Evolutionary conservation across 495 filamentous ascomycete species (phyloP).

Genomic region (Talaromyces ruber): DNA sequence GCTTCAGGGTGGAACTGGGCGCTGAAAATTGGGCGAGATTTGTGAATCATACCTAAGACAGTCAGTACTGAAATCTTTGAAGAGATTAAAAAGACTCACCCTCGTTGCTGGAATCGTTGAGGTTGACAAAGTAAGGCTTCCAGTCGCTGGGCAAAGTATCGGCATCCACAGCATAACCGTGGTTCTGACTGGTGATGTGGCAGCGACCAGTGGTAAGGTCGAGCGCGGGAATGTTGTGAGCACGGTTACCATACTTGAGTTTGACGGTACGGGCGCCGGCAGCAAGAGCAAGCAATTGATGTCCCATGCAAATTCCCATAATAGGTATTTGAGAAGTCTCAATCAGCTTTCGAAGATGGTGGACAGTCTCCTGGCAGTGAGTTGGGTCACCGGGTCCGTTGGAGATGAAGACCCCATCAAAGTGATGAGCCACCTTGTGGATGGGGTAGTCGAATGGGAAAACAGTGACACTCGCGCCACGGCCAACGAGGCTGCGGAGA

Average conservation of each 20-base stretch:
- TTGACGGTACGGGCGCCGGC: constrained; percentile 82
- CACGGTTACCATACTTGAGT: constrained; percentile 95
- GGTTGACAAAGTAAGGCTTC: constrained; percentile 96
- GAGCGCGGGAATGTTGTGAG: constrained; percentile 94
- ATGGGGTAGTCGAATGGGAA: constrained; percentile 96
- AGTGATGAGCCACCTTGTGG: constrained; percentile 95
- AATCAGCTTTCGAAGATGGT: constrained; percentile 82
- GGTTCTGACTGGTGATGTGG: constrained; percentile 98
- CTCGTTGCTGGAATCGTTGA: constrained; percentile 93
- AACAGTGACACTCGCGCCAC: constrained; percentile 79
- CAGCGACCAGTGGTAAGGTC: constrained; percentile 92
- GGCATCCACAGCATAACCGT: constrained; percentile 94
- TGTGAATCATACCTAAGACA: constrained; percentile 75
- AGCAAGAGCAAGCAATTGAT: constrained; percentile 81
- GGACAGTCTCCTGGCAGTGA: constrained; percentile 87
- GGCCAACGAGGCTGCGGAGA: constrained; percentile 79
- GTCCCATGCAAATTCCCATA: constrained; percentile 76
- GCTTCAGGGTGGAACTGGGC: constrained; percentile 99
- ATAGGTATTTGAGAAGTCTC: constrained; percentile 77
- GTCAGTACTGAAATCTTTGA: no score
- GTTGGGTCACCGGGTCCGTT: constrained; percentile 98
- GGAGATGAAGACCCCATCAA: constrained; percentile 94
- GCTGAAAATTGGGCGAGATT: constrained; percentile 90
- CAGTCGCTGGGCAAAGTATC: constrained; percentile 73
- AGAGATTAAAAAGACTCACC: no score